These are phyloP conservation scores for Phialophora chinensis DNA, from an alignment of 2,329 filamentous ascomycete genomes.

Conservation along the genomic window DNA sequence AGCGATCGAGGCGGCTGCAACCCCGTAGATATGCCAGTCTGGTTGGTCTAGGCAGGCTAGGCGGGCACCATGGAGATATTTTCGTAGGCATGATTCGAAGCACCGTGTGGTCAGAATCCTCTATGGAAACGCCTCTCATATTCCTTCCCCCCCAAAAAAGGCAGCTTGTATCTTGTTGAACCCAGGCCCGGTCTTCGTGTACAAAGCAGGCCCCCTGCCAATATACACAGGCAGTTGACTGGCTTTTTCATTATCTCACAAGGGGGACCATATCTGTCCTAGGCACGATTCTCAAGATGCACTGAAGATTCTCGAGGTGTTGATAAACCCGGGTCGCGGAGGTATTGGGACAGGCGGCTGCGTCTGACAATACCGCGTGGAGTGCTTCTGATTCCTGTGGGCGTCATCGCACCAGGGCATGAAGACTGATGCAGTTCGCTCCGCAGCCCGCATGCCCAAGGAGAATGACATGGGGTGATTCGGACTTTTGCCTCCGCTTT, in stretches of 20 bases:
- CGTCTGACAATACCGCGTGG: neutral
- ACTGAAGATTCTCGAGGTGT: neutral
- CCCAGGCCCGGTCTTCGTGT: neutral
- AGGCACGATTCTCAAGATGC: neutral
- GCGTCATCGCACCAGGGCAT: neutral
- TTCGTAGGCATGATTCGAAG: neutral
- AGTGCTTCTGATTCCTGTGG: neutral
- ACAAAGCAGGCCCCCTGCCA: neutral
- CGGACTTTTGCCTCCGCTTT: neutral
- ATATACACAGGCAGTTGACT: neutral
- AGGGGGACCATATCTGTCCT: neutral
- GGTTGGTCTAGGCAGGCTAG: neutral
- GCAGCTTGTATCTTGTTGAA: neutral
- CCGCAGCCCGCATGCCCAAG: neutral
- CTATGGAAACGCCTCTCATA: neutral
- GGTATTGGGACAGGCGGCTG: neutral
- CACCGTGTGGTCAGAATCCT: neutral
- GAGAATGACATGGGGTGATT: neutral
- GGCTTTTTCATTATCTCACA: neutral
- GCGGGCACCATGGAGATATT: neutral
- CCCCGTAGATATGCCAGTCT: neutral
- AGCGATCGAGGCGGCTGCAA: neutral
- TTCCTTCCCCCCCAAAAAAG: neutral
- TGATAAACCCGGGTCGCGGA: neutral
- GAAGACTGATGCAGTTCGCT: neutral